Evolutionary conservation across 2,329 filamentous ascomycete species (phyloP), one percentile per base, ranked within the genome.

Genomic region (Colletotrichum lentis): DNA sequence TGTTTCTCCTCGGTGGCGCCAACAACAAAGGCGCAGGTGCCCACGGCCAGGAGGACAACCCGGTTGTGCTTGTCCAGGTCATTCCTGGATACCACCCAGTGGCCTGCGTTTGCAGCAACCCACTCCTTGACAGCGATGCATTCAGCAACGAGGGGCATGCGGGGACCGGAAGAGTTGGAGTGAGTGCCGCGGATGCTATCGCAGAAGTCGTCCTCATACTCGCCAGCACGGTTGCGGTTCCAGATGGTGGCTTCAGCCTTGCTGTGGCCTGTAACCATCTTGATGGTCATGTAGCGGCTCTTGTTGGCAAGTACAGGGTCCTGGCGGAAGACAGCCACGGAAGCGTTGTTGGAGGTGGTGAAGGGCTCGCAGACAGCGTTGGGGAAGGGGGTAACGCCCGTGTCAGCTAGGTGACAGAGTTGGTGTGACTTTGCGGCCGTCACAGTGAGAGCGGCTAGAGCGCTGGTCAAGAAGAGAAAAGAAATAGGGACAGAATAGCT

Each of bases 31-130:
- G 46, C 46, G 27, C 44, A 41, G 46, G 44, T 50, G 22, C 22
- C 37, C 5, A 39, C 35, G 5, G 31, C 20, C 16, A 22, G 31
- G 18, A 58, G 62, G 22, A 43, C 35, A 7, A 35, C 12, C 20
- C 47, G 35, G 35, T 22, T 27, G 43, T 35, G 35, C 35, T 27
- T 22, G 46, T 50, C 44, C 11, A 64, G 16, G n/a, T 59, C 18
- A 5, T 16, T 24, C 46, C 44, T 64, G 8, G 62, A 49, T 35
- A 64, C 35, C 22, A 39, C 37, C 31, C 43, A 64, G 54, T 64
- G 37, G 44, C 62, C 62, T 22, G 62, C 41, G 27, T 58, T 64
- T 12, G 62, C 35, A 18, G 35, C 54, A 11, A 44, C 54, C 62
- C 62, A 64, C 11, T 64, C 44, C 16, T 57, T 37, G 18, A 64